Evolutionary conservation across 805 yeast species (phyloP).

Genomic region (Starmerella davenportii): DNA sequence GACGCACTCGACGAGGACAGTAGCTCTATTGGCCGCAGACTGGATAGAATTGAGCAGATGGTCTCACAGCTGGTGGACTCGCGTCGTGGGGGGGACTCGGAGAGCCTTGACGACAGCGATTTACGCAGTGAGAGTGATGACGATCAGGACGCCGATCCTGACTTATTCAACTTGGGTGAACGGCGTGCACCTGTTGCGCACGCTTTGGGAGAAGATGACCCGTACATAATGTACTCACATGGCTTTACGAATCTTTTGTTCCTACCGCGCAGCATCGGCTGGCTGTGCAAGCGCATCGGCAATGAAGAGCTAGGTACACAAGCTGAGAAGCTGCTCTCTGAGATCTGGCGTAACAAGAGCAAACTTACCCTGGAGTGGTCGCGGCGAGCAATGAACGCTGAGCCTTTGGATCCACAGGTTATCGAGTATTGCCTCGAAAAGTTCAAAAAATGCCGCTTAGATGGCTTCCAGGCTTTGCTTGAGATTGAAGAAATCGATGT

Average conservation of each 20-base stretch:
- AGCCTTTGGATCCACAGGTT: slow-evolving; percentile 5
- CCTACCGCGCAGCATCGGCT: slow-evolving; percentile 9
- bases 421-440: slow-evolving; percentile 2
- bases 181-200: slow-evolving; percentile 9
- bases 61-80: background rate
- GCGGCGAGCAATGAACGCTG: background rate
- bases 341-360: slow-evolving; percentile 7
- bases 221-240: slow-evolving; percentile 9
- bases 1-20: background rate
- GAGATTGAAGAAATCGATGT: slow-evolving; percentile 4
- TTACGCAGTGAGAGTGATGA: background rate
- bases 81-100: slow-evolving; percentile 3
- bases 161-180: slow-evolving; percentile 5
- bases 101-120: background rate
- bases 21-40: background rate
- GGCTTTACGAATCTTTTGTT: slow-evolving; percentile 10
- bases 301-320: slow-evolving; percentile 6
- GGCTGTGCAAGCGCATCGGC: slow-evolving; percentile 12
- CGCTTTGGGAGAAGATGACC: slow-evolving; percentile 8
- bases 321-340: slow-evolving; percentile 6
- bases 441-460: background rate
- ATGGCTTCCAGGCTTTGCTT: slow-evolving; percentile 3
- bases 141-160: background rate
- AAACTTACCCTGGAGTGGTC: background rate
- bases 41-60: slow-evolving; percentile 1